Evolutionary conservation across 441 rosid species (phyloP).

Genomic region (Arabidopsis hybrid): DNA sequence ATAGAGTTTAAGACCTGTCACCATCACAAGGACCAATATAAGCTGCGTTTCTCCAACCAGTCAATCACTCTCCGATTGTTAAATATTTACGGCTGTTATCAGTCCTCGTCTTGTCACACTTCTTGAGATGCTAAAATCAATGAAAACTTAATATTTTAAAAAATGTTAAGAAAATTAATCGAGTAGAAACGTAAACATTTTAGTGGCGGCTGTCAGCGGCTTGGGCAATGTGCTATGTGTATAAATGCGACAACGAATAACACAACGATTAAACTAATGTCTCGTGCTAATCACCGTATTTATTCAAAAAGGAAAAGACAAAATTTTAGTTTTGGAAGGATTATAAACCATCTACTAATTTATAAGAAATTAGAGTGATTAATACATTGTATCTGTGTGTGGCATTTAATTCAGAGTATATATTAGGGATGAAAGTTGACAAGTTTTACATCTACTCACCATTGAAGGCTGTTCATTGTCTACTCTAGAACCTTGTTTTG

Average conservation of each 20-base stretch:
- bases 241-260: background rate
- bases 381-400: background rate
- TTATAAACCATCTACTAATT: background rate
- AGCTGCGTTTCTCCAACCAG: constrained; percentile 29
- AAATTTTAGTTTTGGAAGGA: background rate
- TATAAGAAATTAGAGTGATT: too few species aligned
- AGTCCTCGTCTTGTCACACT: constrained; percentile 35
- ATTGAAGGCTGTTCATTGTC: constrained; percentile 7
- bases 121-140: constrained; percentile 5
- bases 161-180: background rate
- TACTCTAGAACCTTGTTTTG: constrained; percentile 14
- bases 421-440: background rate
- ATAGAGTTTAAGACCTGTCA: constrained; percentile 26
- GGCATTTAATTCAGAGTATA: background rate
- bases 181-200: background rate
- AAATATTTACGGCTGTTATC: constrained; percentile 31
- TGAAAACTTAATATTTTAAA: too few species aligned
- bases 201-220: constrained; percentile 23
- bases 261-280: background rate
- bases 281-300: background rate
- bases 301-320: background rate
- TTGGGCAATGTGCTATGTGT: constrained; percentile 7
- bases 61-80: constrained; percentile 24
- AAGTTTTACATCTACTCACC: background rate
- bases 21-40: constrained; percentile 30